Base-by-base conservation (phyloP, 345 rosid species). In the Eucalyptus sideroxylon region DNA sequence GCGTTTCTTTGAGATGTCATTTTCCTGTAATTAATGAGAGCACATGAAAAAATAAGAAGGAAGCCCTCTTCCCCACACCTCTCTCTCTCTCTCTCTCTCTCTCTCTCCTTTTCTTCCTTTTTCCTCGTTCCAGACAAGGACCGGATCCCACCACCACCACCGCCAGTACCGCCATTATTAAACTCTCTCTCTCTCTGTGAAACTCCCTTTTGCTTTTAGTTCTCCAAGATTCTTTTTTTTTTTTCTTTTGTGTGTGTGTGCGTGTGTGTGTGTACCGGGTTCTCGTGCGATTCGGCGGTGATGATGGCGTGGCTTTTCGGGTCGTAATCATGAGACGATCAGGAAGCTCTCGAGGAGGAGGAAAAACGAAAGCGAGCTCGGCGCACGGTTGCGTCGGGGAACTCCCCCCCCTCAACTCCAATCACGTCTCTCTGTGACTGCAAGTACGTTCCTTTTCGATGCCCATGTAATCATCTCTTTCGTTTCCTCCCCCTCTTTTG, bases 291-390 rank as follows among this genome's bases (percentile, higher is more conserved):
- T 88, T 50, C 55, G 77, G 67, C 26, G 31, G 85, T 47, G 55
- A 44, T n/a, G 60, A 88, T 47, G 88, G 81, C 69, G 16, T 47
- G 37, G 88, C 89, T 88, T 88, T 88, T 69, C 62, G 80, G 85
- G 53, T 67, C 89, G 86, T 42, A 88, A 88, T 88, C 59, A 88
- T 40, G 47, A 77, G 85, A 40, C 85, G 85, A 77, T 77, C 47
- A 11, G 13, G n/a, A 13, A 15, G 47, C 45, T 77, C 42, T 40
- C 8, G 16, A 21, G 85, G 47, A 21, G 47, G 30, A 27, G 17
- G 31, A 6, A 40, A 77, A 21, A 77, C 47, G 85, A 40, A 40
- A 65, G 19, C 37, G 77, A 65, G 34, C 77, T n/a, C 5, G 40
- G 37, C 34, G 34, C 31, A 62, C 7, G 69, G 34, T 27, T 27